A percentile compares a stretch with the other conserved stretches of the same genome.
phyloP scores from a whole-genome alignment of 805 yeast genomes.

The Jamesozyma jinghongensis region DNA sequence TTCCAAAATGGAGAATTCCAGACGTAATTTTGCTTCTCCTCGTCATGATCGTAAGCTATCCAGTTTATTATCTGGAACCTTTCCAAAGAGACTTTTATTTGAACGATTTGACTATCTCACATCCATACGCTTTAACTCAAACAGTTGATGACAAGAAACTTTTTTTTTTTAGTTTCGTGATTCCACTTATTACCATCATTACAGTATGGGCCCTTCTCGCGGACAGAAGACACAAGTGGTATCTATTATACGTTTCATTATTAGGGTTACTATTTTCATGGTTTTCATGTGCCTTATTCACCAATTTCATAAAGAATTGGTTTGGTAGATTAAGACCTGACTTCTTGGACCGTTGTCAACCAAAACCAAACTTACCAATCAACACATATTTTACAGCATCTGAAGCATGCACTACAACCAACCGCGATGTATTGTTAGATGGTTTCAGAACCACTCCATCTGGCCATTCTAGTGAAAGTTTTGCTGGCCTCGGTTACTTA shows the following conservation, averaged over 20 bases:
- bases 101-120: constrained; percentile 67
- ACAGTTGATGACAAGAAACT: constrained; percentile 53
- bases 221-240: constrained; percentile 44
- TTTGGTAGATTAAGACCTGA: constrained; percentile 92
- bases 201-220: constrained; percentile 27
- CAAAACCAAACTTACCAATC: constrained; percentile 48
- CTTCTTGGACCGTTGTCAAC: constrained; percentile 76
- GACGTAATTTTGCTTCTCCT: constrained; percentile 30
- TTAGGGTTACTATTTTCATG: constrained; percentile 59
- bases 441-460: constrained; percentile 80
- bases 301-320: constrained; percentile 71
- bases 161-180: constrained; percentile 41
- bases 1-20: constrained; percentile 33
- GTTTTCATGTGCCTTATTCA: constrained; percentile 49
- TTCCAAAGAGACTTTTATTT: constrained; percentile 71
- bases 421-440: constrained; percentile 41
- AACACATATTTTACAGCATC: constrained; percentile 48
- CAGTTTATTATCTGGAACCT: constrained; percentile 39
- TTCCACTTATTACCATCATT: constrained; percentile 40
- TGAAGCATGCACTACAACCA: constrained; percentile 54
- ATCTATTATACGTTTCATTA: constrained; percentile 53
- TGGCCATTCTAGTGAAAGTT: constrained; percentile 68
- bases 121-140: constrained; percentile 71
- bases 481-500: constrained; percentile 56
- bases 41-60: constrained; percentile 26